Conservation (phyloP, 2,329 filamentous ascomycete genomes). For the Pseudogymnoascus sp. region DNA sequence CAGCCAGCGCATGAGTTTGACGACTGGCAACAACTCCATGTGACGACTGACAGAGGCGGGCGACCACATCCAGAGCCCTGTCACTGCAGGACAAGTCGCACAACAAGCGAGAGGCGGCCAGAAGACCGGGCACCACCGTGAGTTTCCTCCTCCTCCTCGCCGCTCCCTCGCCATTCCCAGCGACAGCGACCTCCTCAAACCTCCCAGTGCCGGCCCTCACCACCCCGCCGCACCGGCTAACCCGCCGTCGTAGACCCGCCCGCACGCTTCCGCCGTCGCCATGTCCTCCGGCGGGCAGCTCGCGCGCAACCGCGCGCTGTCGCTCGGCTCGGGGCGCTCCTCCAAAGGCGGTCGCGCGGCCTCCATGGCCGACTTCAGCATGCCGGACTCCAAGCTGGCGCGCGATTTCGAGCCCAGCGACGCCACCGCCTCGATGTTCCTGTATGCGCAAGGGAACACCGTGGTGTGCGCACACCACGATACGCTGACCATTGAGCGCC, state of each 20-base stretch:
- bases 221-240: slow-evolving; percentile 25
- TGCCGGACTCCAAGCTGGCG: slow-evolving; percentile 41
- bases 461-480: slow-evolving; percentile 90
- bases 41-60: slow-evolving; percentile 25
- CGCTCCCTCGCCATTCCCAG: background rate
- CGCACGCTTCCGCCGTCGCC: slow-evolving; percentile 29
- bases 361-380: slow-evolving; percentile 44
- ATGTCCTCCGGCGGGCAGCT: slow-evolving; percentile 50
- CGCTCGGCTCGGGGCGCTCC: slow-evolving; percentile 48
- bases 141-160: slow-evolving; percentile 1
- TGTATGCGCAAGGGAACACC: slow-evolving; percentile 75
- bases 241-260: slow-evolving; percentile 15
- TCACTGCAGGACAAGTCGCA: slow-evolving; percentile 23
- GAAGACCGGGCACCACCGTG: slow-evolving; percentile 12
- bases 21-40: slow-evolving; percentile 8
- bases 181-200: slow-evolving; percentile 7
- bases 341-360: slow-evolving; percentile 37
- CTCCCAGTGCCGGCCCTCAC: background rate
- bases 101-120: slow-evolving; percentile 23
- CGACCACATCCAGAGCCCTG: slow-evolving; percentile 28
- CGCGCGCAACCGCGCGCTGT: slow-evolving; percentile 50
- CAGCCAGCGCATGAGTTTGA: background rate
- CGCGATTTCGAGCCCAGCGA: slow-evolving; percentile 76
- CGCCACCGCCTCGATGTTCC: slow-evolving; percentile 81
- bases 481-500: slow-evolving; percentile 77